Evolutionary conservation across 2,329 filamentous ascomycete genomes (phyloP), one percentile per base, ranked within the genome.

Genomic region (Fusarium cicatricum): DNA sequence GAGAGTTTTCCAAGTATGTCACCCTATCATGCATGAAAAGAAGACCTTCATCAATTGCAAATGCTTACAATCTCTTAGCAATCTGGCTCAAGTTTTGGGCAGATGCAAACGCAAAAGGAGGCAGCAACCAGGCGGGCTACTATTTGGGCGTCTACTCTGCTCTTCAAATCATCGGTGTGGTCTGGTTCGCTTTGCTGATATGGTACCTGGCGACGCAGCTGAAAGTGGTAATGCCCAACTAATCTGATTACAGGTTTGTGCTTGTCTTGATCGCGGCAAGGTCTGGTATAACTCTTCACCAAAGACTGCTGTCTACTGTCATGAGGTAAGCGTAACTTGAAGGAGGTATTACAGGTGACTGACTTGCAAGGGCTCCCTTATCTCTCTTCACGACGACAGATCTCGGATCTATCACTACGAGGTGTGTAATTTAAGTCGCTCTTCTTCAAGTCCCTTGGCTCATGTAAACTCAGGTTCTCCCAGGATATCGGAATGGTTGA

Each of bases 401-500:
- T 14, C 70, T 68, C 4, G 78, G 78, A 4, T 72, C 71, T 0
- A 75, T 77, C 3, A 67, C 78, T 8, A 80, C 78, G 26, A 67
- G 78, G 74, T 74, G 59, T 62, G 11, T n/a, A 4, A n/a, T 16
- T 0, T 3, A 5, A 16, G 17, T 7, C 9, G 5, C 9, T 26
- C 2, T 26, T 26, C 23, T 26, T 26, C 23, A 8, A 10, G 23
- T 8, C 23, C 2, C 23, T 26, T 26, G 3, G 23, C 23, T 26
- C 23, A 26, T 26, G 9, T 8, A 26, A 32, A n/a, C 2, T 2
- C 34, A 76, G 75, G 50, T 80, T 80, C 55, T 76, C 73, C 9
- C 75, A 80, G 60, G 77, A 80, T 32, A 75, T 79, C 7, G 71
- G 75, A 42, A 72, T 79, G 14, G 62, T 80, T 3, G 78, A 81